Evolutionary conservation across 129 eudicot genomes (phyloP).

Genomic region (Artemisia argyi): DNA sequence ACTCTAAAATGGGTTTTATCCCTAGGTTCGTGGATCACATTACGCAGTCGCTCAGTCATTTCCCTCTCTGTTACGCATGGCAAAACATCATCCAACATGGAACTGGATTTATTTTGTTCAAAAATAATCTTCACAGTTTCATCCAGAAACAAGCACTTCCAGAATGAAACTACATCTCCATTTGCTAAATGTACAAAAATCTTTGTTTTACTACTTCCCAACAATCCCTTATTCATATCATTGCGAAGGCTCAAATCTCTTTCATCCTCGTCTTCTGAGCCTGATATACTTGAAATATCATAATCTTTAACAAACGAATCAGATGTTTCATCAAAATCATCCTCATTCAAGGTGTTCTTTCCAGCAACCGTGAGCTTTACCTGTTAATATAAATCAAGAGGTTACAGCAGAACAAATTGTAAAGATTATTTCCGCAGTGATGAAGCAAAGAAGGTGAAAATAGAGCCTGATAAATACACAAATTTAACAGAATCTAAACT

Average conservation of each 20-base stretch:
- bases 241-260: slow-evolving; percentile 34
- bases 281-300: slow-evolving; percentile 92
- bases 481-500: no score
- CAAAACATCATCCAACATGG: slow-evolving; percentile 30
- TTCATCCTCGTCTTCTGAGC: slow-evolving; percentile 90
- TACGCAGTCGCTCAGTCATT: slow-evolving; percentile 55
- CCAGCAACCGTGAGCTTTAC: slow-evolving; percentile 86
- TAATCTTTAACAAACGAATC: slow-evolving; percentile 66
- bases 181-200: slow-evolving; percentile 57
- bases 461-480: background rate
- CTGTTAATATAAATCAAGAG: slow-evolving; percentile 43
- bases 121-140: slow-evolving; percentile 53
- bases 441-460: slow-evolving; percentile 6
- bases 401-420: slow-evolving; percentile 3
- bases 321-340: slow-evolving; percentile 81
- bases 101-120: slow-evolving; percentile 44
- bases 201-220: slow-evolving; percentile 50
- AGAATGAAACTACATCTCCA: slow-evolving; percentile 63
- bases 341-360: slow-evolving; percentile 73
- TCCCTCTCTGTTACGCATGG: slow-evolving; percentile 49
- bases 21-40: slow-evolving; percentile 63
- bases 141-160: slow-evolving; percentile 69
- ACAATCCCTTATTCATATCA: slow-evolving; percentile 39
- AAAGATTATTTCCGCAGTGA: background rate
- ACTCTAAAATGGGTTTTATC: slow-evolving; percentile 64